A percentile compares a stretch with the other conserved stretches of the same genome.
phyloP scores from a whole-genome alignment of 75 land plant species.

The Pinus albicaulis region DNA sequence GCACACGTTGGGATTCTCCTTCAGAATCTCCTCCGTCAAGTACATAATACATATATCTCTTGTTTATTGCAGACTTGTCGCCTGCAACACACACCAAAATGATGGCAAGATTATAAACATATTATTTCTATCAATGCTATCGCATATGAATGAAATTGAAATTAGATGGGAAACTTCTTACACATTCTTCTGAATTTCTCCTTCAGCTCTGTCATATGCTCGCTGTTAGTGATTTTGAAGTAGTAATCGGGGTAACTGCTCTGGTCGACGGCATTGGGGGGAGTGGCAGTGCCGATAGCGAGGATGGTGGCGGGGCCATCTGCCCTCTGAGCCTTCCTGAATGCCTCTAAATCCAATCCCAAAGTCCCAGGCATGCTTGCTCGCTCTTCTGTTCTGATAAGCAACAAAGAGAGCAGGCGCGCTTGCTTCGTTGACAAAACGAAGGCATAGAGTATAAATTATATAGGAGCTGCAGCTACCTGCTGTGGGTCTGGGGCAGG shows the following conservation, averaged over 20 bases:
- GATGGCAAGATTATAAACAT: not conserved
- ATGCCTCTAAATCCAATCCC: not conserved
- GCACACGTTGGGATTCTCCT: slow-evolving; percentile 12
- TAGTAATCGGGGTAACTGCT: slow-evolving; percentile 49
- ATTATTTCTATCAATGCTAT: not conserved
- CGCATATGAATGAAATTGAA: not conserved
- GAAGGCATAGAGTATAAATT: too few relatives aligned
- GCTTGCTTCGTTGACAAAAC: too few relatives aligned
- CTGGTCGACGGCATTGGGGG: slow-evolving; percentile 37
- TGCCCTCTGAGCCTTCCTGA: not conserved
- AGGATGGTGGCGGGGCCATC: slow-evolving; percentile 22
- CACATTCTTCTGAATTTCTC: slow-evolving; percentile 48
- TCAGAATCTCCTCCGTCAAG: not conserved
- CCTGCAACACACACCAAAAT: not conserved
- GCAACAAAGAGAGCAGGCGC: too few relatives aligned
- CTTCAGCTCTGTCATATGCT: slow-evolving; percentile 50
- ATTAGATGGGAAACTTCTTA: slow-evolving; percentile 10
- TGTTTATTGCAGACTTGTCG: not conserved
- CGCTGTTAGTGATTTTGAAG: slow-evolving; percentile 59
- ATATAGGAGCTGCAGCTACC: too few relatives aligned
- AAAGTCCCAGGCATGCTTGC: not conserved
- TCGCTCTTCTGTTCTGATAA: too few relatives aligned
- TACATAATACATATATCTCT: slow-evolving; percentile 2
- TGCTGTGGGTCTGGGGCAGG: too few relatives aligned
- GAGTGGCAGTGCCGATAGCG: slow-evolving; percentile 58